Conservation (phyloP, 768 basidiomycete species). For the Leccinum variicolor region DNA sequence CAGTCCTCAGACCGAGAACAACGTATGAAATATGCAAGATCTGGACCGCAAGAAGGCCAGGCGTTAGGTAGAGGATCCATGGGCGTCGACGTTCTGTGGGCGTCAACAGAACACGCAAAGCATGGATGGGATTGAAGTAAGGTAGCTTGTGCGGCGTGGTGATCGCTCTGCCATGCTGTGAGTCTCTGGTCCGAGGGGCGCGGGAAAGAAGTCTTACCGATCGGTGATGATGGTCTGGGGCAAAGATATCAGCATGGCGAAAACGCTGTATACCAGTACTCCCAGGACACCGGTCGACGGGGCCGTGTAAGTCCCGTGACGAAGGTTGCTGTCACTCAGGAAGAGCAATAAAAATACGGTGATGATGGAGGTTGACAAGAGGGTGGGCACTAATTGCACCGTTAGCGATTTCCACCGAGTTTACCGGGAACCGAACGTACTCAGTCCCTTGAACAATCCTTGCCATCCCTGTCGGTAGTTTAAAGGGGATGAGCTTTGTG, state of each 20-base stretch:
- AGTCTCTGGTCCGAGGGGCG: not conserved
- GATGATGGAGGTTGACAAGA: constrained; percentile 50
- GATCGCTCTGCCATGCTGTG: constrained; percentile 52
- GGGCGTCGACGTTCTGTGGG: constrained; percentile 77
- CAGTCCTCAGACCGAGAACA: constrained; percentile 39
- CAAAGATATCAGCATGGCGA: constrained; percentile 61
- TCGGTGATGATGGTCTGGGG: constrained; percentile 76
- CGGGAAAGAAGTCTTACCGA: constrained; percentile 43
- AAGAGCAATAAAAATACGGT: constrained; percentile 56
- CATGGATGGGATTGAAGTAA: constrained; percentile 53
- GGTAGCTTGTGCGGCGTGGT: constrained; percentile 79
- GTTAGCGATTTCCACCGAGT: constrained; percentile 36
- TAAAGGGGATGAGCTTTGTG: not conserved
- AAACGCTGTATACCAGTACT: constrained; percentile 59
- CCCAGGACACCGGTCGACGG: constrained; percentile 61
- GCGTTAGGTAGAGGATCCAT: constrained; percentile 80
- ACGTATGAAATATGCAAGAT: constrained; percentile 44
- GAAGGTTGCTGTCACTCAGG: constrained; percentile 53
- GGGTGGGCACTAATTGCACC: constrained; percentile 45
- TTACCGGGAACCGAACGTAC: constrained; percentile 30
- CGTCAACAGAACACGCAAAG: constrained; percentile 70
- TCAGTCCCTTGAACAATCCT: constrained; percentile 81
- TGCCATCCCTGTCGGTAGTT: constrained; percentile 49
- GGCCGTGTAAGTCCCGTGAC: constrained; percentile 63
- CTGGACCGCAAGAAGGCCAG: constrained; percentile 52